Evolutionary conservation across 1,284 basidiomycete species (phyloP).

Genomic region (Taiwanofungus camphoratus): DNA sequence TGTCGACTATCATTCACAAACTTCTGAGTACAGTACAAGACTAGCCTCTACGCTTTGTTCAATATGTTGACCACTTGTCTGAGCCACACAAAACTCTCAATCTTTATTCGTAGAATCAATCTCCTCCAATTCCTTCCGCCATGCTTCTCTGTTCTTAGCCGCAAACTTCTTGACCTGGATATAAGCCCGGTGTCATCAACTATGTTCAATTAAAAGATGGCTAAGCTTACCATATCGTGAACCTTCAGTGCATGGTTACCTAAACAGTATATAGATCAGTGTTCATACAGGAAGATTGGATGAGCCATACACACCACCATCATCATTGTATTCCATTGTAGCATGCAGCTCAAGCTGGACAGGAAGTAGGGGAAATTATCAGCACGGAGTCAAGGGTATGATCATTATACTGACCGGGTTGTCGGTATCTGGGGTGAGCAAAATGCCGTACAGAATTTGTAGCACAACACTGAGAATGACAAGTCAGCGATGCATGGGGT

Average conservation of each 20-base stretch:
- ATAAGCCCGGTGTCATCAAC: neutral
- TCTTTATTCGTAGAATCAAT: too few relatives aligned
- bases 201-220: neutral
- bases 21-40: too few relatives aligned
- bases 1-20: too few relatives aligned
- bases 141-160: conserved; percentile 2
- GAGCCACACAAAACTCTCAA: too few relatives aligned
- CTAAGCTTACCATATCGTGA: conserved; percentile 10
- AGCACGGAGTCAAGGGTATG: neutral
- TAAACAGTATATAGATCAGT: neutral
- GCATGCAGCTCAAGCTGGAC: conserved; percentile 11
- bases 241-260: conserved; percentile 11
- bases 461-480: conserved; percentile 3
- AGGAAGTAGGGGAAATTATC: neutral
- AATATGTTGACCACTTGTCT: too few relatives aligned
- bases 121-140: conserved; percentile 7
- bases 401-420: conserved; percentile 10
- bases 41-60: too few relatives aligned
- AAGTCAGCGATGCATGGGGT: neutral
- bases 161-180: conserved; percentile 8
- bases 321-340: conserved; percentile 14
- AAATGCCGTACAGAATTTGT: conserved; percentile 9
- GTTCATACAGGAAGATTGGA: neutral
- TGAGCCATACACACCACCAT: conserved; percentile 3
- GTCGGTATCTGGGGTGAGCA: conserved; percentile 11